Base-by-base conservation (phyloP, 352 stramenopile genomes). In the Globisporangium ultimum region DNA sequence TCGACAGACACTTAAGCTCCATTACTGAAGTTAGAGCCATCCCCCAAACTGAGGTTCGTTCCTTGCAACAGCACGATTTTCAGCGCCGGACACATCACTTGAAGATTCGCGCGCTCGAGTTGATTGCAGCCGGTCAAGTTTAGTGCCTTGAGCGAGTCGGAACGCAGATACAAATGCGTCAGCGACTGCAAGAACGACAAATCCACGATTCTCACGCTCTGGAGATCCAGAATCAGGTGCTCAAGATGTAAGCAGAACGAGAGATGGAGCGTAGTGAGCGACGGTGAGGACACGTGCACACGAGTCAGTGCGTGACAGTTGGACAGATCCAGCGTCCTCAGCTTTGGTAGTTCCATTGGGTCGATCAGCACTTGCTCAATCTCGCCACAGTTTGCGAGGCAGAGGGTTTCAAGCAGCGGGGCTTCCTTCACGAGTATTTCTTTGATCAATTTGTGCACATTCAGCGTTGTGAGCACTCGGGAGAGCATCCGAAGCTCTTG, bases 131-230 rank as follows among this genome's bases (percentile, higher is more conserved):
- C 76, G n/a, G 60, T 70, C 2, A 92, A 59, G 18, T 78, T 78
- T 15, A 90, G 58, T 17, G 56, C 49, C 3, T 55, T 63, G 7
- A 92, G 63, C 6, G 70, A 67, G 18, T 62, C 55, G 10, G 78
- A 78, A 18, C 69, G 71, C 28, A 92, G 65, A 48, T 76, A 79
- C 49, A 90, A 49, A 32, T 87, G 68, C 21, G 67, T 81, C 48
- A 92, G 61, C 15, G 66, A 70, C 62, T 80, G 80, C 32, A 90
- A 63, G 24, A 79, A 87, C n/a, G 82, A 88, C 52, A 90, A 57
- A 43, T 92, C 71, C 17, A 89, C 59, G 0, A 57, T 46, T n/a
- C 52, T 60, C 1, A 66, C 55, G 1, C 28, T 36, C 24, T 72
- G 60, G 2, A 90, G 34, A 49, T 89, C 70, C 32, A 90, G 64